A percentile compares a stretch with the other conserved stretches of the same genome.
Conservation (phyloP, 495 filamentous ascomycete species). For the Glutinoglossum americanum region DNA sequence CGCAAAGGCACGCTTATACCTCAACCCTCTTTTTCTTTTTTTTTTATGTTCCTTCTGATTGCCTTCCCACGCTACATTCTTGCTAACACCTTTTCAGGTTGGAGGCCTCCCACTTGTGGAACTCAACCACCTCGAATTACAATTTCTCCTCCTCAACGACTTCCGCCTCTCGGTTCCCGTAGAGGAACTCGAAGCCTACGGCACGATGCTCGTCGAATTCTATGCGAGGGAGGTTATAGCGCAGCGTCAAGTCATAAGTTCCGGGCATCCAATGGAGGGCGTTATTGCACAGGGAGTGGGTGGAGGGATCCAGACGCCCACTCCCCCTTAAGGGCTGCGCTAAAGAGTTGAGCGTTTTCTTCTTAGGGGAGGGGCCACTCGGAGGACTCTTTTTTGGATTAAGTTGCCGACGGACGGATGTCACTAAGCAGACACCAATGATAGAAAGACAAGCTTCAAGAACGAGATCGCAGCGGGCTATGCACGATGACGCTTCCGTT, state of each 20-base stretch:
- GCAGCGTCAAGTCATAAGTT: conserved; percentile 26
- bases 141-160: conserved; percentile 91
- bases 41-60: background rate
- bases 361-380: background rate
- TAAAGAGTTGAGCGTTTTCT: background rate
- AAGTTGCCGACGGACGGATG: background rate
- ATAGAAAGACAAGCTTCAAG: background rate
- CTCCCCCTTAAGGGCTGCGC: background rate
- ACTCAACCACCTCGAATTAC: conserved; percentile 89
- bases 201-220: conserved; percentile 97
- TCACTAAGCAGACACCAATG: background rate
- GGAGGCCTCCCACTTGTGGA: conserved; percentile 90
- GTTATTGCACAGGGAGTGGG: background rate
- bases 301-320: background rate
- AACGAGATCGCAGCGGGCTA: background rate
- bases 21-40: too few relatives aligned
- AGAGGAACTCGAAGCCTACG: conserved; percentile 91
- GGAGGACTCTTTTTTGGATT: background rate
- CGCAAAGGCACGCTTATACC: conserved; percentile 52
- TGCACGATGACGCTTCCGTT: background rate
- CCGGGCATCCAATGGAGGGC: conserved; percentile 2
- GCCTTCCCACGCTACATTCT: background rate
- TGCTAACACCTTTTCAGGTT: conserved; percentile 34
- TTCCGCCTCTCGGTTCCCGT: conserved; percentile 88
- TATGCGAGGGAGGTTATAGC: conserved; percentile 81